Evolutionary conservation across 208 protist species (phyloP).

Genomic region (Tritrichomonas foetus): DNA sequence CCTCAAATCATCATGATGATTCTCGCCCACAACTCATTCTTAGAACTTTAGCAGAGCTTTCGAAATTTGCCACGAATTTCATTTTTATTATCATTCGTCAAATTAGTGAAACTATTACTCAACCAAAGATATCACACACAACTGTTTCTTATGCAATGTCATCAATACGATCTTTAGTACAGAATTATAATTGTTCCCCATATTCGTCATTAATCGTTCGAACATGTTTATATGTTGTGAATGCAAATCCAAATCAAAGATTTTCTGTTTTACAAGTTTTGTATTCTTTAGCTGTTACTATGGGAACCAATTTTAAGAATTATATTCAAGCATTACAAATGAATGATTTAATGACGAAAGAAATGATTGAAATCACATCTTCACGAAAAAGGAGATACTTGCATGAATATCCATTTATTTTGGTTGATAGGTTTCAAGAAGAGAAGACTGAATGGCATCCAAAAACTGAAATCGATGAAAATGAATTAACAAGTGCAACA

Average conservation of each 20-base stretch:
- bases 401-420: constrained; percentile 2
- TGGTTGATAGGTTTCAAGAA: neutral
- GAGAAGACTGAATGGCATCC: too few relatives aligned
- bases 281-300: constrained; percentile 21
- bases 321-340: neutral
- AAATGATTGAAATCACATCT: neutral
- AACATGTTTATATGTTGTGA: neutral
- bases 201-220: neutral
- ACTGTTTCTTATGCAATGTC: neutral
- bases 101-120: neutral
- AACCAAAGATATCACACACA: neutral
- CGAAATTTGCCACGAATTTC: neutral
- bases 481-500: neutral
- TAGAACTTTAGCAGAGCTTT: neutral
- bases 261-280: neutral
- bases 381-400: neutral
- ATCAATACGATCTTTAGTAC: neutral
- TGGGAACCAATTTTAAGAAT: neutral
- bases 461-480: neutral
- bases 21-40: neutral
- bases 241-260: neutral
- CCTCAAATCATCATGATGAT: neutral
- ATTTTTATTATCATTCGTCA: neutral
- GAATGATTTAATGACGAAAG: too few relatives aligned
- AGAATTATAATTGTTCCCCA: neutral